phyloP scores from a whole-genome alignment of 2,329 filamentous ascomycete genomes.

The Mycosphaerella sp. region DNA sequence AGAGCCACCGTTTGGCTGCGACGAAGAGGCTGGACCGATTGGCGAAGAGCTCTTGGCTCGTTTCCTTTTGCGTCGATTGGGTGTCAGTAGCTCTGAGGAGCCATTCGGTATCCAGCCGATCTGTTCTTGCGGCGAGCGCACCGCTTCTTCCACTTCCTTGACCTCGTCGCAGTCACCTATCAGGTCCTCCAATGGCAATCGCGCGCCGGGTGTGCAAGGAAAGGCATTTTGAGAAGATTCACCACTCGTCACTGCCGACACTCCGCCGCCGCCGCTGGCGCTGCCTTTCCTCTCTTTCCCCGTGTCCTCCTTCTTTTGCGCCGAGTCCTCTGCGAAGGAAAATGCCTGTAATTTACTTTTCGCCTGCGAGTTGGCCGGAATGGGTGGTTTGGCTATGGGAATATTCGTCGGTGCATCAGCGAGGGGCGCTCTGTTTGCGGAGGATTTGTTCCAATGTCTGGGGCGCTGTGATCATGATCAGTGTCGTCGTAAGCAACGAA shows the following conservation, averaged over 20 bases:
- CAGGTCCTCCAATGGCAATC: slow-evolving; percentile 54
- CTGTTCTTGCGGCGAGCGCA: slow-evolving; percentile 54
- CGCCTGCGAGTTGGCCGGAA: slow-evolving; percentile 47
- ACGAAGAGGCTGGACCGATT: slow-evolving; percentile 35
- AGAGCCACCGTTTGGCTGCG: slow-evolving; percentile 34
- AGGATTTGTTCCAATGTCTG: slow-evolving; percentile 24
- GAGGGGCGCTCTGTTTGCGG: slow-evolving; percentile 18
- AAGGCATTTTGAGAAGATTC: slow-evolving; percentile 32
- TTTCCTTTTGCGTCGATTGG: slow-evolving; percentile 38
- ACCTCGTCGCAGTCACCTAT: slow-evolving; percentile 56
- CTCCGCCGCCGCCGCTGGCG: neutral
- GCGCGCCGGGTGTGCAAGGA: slow-evolving; percentile 54
- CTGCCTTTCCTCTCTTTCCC: neutral
- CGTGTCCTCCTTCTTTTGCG: slow-evolving; percentile 42
- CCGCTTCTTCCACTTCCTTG: slow-evolving; percentile 40
- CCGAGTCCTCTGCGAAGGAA: slow-evolving; percentile 38
- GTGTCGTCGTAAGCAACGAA: neutral
- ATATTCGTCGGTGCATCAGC: slow-evolving; percentile 22
- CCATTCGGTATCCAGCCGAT: slow-evolving; percentile 52
- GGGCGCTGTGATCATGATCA: slow-evolving; percentile 16
- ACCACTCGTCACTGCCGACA: slow-evolving; percentile 16
- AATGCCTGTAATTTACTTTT: slow-evolving; percentile 52
- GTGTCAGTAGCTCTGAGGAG: slow-evolving; percentile 37
- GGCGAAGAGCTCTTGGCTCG: slow-evolving; percentile 44
- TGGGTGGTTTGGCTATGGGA: slow-evolving; percentile 35